These are phyloP conservation scores for Pilaira anomala DNA, from an alignment of 192 early-diverging fungal genomes.

Conservation along the genomic window DNA sequence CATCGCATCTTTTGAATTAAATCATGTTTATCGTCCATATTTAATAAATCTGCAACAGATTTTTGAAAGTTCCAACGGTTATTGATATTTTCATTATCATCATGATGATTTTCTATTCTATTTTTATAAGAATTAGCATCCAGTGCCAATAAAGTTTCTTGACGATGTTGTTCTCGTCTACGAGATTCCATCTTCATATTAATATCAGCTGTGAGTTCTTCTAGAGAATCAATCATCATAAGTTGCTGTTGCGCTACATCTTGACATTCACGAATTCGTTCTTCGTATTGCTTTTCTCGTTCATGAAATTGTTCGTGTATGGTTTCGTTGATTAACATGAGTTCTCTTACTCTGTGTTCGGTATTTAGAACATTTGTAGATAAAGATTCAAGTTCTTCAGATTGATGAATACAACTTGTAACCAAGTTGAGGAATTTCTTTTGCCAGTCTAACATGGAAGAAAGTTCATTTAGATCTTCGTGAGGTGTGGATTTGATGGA, in stretches of 20 bases:
- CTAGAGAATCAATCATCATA: constrained; percentile 20
- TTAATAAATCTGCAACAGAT: constrained; percentile 14
- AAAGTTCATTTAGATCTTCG: neutral
- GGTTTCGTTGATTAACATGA: constrained; percentile 19
- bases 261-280: constrained; percentile 25
- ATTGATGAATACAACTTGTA: constrained; percentile 24
- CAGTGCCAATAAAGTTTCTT: neutral
- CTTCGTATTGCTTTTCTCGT: constrained; percentile 19
- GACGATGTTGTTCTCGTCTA: neutral
- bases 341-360: constrained; percentile 23
- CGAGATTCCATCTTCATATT: constrained; percentile 10
- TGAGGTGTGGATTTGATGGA: constrained; percentile 12
- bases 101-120: neutral
- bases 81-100: neutral
- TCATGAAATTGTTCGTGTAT: constrained; percentile 27
- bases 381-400: constrained; percentile 29
- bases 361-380: constrained; percentile 27
- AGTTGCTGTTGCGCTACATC: constrained; percentile 22
- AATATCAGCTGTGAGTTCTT: constrained; percentile 20
- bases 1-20: constrained; percentile 17
- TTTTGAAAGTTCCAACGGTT: constrained; percentile 16
- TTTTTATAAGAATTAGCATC: neutral
- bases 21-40: constrained; percentile 19
- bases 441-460: constrained; percentile 19
- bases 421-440: constrained; percentile 15